Evolutionary conservation across 768 basidiomycete genomes (phyloP), one percentile per base, ranked within the genome.

Genomic region (Macrolepiota dolichaula): DNA sequence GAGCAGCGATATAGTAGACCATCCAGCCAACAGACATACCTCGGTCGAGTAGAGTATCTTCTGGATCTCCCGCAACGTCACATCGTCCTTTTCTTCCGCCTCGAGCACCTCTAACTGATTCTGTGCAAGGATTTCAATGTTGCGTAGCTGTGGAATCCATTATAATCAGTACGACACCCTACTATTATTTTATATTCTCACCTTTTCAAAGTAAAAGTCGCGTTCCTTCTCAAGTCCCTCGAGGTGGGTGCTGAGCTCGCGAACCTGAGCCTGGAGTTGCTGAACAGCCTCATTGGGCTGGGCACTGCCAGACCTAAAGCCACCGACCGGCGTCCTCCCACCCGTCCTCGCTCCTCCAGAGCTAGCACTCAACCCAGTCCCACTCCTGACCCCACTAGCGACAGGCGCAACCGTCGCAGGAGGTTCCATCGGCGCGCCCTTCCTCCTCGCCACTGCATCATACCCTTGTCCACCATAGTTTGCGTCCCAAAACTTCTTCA

Each of bases 191-290:
- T 19, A n/a, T 37, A 13, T 35, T 67, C 81, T 51, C 66, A 96
- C 96, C 85, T 98, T 99, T 69, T 91, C 88, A 74, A 98, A 99
- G 76, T 99, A 99, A 74, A 99, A 98, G 73, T 98, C 96, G 50
- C 96, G 79, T 76, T 99, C 97, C 79, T 95, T 98, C 80, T 98
- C 95, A 40, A 98, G 77, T 1, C 92, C 92, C 70, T 96, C 94
- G 65, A 97, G 77, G 69, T 93, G 90, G 0, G 78, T 72, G 37
- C 85, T 84, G 78, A 97, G 80, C 64, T 98, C 97, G 64, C 85
- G 82, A 58, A 97, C 78, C 73, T 98, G 93, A 0, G 77, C 74
- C 64, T 90, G 91, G 59, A 96, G 75, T 44, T 79, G 79, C 63
- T 85, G 79, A 6, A 95, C 70, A 29, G 84, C 82, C 65, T 91